Evolutionary conservation across 2,329 filamentous ascomycete genomes (phyloP).

Genomic region (Botrytis medusae): DNA sequence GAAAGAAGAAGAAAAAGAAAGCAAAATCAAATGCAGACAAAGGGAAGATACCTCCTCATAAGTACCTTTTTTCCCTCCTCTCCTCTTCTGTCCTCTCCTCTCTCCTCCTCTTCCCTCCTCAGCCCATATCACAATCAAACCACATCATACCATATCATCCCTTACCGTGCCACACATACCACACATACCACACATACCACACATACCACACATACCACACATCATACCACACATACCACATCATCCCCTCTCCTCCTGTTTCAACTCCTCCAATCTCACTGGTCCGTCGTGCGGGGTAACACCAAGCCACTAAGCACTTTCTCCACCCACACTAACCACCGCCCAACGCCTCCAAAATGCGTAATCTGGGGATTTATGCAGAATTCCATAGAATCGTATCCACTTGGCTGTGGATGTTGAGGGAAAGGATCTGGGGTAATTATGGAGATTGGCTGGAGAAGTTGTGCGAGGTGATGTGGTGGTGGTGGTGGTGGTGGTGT

Average conservation of each 20-base stretch:
- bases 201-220: too few relatives aligned
- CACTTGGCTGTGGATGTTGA: background rate
- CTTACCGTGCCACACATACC: too few relatives aligned
- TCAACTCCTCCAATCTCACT: background rate
- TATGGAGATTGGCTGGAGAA: background rate
- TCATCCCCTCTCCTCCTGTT: background rate
- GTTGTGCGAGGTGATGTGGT: background rate
- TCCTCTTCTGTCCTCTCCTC: too few relatives aligned
- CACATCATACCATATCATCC: too few relatives aligned
- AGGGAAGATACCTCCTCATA: background rate
- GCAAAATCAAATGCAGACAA: background rate
- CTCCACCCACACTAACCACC: too few relatives aligned
- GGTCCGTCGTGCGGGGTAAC: constrained; percentile 8
- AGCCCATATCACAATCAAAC: background rate
- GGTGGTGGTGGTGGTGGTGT: background rate
- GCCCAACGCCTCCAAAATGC: background rate
- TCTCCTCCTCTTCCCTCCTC: background rate
- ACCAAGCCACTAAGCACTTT: background rate
- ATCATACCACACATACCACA: background rate
- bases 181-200: too few relatives aligned
- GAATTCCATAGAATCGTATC: background rate
- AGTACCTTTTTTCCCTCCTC: background rate
- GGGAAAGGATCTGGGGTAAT: constrained; percentile 7
- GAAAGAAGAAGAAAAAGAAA: background rate
- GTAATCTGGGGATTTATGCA: constrained; percentile 6